Evolutionary conservation across 208 protist species (phyloP).

Genomic region (Trypanosomatidae sp.): DNA sequence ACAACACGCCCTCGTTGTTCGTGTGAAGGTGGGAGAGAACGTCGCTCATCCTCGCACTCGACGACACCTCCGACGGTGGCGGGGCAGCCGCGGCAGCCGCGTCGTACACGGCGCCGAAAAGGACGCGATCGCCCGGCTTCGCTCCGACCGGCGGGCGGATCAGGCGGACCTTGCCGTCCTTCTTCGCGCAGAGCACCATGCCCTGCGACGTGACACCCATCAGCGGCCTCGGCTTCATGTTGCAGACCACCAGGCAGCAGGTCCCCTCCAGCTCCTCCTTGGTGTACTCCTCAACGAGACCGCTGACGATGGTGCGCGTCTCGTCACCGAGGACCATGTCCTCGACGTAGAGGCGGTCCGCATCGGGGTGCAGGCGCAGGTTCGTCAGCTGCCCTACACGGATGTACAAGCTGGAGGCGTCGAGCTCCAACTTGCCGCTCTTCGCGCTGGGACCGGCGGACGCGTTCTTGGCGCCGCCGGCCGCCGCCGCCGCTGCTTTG

Average conservation of each 20-base stretch:
- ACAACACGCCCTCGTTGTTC: conserved; percentile 48
- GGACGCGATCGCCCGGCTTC: conserved; percentile 63
- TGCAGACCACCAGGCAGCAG: conserved; percentile 89
- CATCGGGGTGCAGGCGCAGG: conserved; percentile 76
- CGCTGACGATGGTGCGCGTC: conserved; percentile 90
- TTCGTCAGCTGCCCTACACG: conserved; percentile 87
- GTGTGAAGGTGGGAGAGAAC: conserved; percentile 64
- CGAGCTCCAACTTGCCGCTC: conserved; percentile 29
- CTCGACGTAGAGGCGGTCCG: conserved; percentile 91
- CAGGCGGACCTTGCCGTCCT: too few relatives aligned
- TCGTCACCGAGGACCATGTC: conserved; percentile 92
- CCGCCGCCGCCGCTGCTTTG: conserved; percentile 34
- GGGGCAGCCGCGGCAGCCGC: conserved; percentile 7
- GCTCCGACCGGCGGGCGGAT: conserved; percentile 61
- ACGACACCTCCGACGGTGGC: conserved; percentile 33
- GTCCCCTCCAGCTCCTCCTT: conserved; percentile 71
- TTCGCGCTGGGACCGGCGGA: neutral
- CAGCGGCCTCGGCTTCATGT: conserved; percentile 92
- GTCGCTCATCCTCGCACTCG: conserved; percentile 59
- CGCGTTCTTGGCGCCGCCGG: conserved; percentile 1
- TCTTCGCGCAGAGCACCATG: conserved; percentile 93
- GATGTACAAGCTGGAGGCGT: conserved; percentile 48
- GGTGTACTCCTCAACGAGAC: conserved; percentile 84
- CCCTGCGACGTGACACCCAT: conserved; percentile 89
- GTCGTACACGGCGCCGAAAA: conserved; percentile 50